Evolutionary conservation across 2,329 filamentous ascomycete species (phyloP).

Genomic region (Gnomoniopsis sp.): DNA sequence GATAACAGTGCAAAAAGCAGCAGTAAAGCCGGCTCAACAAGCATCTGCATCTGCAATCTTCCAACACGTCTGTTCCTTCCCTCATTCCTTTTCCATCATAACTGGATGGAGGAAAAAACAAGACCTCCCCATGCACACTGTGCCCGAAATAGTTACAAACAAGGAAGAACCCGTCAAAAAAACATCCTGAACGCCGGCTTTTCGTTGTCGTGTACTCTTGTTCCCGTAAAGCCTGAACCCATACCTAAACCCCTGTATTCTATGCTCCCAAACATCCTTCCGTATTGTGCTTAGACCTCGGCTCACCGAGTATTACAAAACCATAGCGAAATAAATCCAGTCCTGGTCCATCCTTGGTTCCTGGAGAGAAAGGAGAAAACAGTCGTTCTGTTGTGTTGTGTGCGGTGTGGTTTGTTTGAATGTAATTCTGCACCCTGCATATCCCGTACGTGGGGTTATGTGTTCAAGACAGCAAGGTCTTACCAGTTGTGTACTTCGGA

Average conservation of each 20-base stretch:
- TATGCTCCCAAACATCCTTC: neutral
- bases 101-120: too few species aligned
- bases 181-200: neutral
- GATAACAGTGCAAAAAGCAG: too few species aligned
- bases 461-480: too few species aligned
- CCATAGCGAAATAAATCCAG: neutral
- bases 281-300: neutral
- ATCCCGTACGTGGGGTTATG: too few species aligned
- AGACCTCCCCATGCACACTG: too few species aligned
- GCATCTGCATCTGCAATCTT: too few species aligned
- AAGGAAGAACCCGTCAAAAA: neutral
- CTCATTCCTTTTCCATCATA: too few species aligned
- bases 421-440: neutral
- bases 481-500: neutral
- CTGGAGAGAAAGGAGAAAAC: neutral
- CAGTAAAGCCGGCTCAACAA: too few species aligned
- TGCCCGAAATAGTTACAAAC: too few species aligned
- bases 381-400: neutral
- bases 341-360: neutral
- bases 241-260: neutral
- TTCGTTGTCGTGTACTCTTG: neutral
- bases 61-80: too few species aligned
- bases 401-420: neutral
- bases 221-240: neutral
- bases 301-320: neutral